Evolutionary conservation across 1,139 yeast genomes (phyloP).

Genomic region (Arxiozyma heterogenica): DNA sequence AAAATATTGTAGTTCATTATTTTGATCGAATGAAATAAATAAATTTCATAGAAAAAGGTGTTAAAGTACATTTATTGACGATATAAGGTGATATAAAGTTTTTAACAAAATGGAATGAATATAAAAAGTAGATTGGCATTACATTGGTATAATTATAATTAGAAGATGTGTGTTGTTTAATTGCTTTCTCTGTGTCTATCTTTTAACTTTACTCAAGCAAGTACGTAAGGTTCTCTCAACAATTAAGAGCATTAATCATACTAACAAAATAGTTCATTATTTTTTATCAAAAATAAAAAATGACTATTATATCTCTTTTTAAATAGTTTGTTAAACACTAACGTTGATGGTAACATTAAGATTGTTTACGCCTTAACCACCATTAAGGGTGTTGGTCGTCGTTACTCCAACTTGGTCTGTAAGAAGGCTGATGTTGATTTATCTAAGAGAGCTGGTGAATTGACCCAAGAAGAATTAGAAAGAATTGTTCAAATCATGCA

Average conservation of each 20-base stretch:
- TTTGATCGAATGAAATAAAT: no score
- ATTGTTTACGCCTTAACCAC: constrained; percentile 99
- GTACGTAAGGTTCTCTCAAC: background rate
- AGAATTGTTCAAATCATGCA: constrained; percentile 99
- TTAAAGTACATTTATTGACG: no score
- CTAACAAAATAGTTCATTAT: background rate
- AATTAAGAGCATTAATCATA: no score
- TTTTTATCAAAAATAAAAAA: no score
- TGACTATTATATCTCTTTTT: background rate
- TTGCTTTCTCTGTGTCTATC: background rate
- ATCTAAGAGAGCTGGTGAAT: constrained; percentile 99
- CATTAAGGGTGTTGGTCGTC: constrained; percentile 99
- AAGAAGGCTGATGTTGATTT: constrained; percentile 99
- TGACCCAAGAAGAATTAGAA: constrained; percentile 99
- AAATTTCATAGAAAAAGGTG: no score
- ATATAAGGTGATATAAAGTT: background rate
- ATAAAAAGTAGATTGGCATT: background rate
- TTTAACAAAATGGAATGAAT: no score
- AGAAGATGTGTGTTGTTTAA: no score
- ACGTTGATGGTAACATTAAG: constrained; percentile 99
- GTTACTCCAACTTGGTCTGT: constrained; percentile 99
- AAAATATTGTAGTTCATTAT: no score
- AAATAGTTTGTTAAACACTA: constrained; percentile 94
- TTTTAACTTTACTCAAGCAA: background rate
- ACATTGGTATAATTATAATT: no score